Percentiles rank a stretch among this genome's conserved stretches.
phyloP scores from a whole-genome alignment of 2,329 filamentous ascomycete species.

The Xylariaceae sp. region DNA sequence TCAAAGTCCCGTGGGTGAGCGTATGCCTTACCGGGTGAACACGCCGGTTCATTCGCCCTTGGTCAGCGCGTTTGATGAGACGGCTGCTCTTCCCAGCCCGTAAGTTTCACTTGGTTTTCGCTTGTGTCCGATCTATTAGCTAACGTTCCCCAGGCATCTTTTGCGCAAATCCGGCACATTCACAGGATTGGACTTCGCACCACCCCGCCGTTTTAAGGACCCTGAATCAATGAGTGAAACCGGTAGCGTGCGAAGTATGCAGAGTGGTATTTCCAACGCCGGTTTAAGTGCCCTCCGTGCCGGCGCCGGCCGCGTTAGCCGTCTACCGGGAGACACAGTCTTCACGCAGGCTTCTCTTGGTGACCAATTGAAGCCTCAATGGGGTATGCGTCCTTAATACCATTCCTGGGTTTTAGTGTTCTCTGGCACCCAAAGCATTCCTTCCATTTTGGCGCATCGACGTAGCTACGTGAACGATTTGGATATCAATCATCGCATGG shows the following conservation, averaged over 20 bases:
- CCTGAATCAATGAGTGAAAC: constrained; percentile 60
- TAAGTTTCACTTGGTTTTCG: constrained; percentile 52
- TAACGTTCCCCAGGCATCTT: constrained; percentile 54
- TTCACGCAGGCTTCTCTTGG: constrained; percentile 70
- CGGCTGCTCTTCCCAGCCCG: constrained; percentile 83
- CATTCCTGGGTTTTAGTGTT: constrained; percentile 2
- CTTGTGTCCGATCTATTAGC: not conserved
- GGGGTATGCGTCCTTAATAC: constrained; percentile 46
- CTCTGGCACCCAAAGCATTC: constrained; percentile 15
- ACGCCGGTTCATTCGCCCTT: constrained; percentile 76
- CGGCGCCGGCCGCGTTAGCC: constrained; percentile 83
- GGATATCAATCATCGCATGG: constrained; percentile 17
- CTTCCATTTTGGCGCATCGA: constrained; percentile 11
- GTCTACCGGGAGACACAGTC: constrained; percentile 77
- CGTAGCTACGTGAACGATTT: constrained; percentile 10
- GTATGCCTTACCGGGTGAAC: constrained; percentile 70
- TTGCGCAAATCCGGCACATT: constrained; percentile 77
- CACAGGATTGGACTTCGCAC: constrained; percentile 76
- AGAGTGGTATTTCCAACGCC: constrained; percentile 70
- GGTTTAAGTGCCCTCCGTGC: constrained; percentile 71
- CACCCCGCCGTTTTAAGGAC: constrained; percentile 71
- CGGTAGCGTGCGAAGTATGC: constrained; percentile 69
- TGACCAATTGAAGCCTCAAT: constrained; percentile 58
- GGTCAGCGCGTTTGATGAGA: constrained; percentile 80
- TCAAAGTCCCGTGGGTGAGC: constrained; percentile 62